Conservation (phyloP, 2,329 filamentous ascomycete species). For the Venturia oleaginea region DNA sequence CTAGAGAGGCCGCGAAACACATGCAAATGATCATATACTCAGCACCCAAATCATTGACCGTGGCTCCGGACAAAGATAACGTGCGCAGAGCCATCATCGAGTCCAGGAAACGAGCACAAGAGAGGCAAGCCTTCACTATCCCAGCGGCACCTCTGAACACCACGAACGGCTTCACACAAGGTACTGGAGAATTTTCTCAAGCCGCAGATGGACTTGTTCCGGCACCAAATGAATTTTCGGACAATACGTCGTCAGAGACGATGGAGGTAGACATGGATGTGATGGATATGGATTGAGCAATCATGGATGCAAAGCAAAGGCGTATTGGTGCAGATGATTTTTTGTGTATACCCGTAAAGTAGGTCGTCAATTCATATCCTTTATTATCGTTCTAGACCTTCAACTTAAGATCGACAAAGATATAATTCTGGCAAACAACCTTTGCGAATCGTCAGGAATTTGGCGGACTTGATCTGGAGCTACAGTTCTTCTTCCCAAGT, state of each 20-base stretch:
- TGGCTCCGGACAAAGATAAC: slow-evolving; percentile 62
- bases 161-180: background rate
- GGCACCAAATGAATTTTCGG: background rate
- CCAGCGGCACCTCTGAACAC: background rate
- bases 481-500: too few species aligned
- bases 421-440: too few species aligned
- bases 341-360: background rate
- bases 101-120: slow-evolving; percentile 58
- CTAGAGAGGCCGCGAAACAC: slow-evolving; percentile 43
- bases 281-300: slow-evolving; percentile 55
- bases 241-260: background rate
- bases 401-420: too few species aligned
- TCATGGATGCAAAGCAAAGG: background rate
- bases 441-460: too few species aligned
- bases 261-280: slow-evolving; percentile 45
- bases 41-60: slow-evolving; percentile 65
- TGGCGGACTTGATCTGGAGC: too few species aligned
- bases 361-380: too few species aligned
- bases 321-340: background rate
- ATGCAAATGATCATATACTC: slow-evolving; percentile 75
- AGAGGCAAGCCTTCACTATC: slow-evolving; percentile 27
- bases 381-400: too few species aligned
- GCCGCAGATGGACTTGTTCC: background rate
- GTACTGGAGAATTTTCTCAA: background rate
- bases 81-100: slow-evolving; percentile 80